Evolutionary conservation across 1,139 yeast genomes (phyloP).

Genomic region (Nakaseomyces nivariensis): DNA sequence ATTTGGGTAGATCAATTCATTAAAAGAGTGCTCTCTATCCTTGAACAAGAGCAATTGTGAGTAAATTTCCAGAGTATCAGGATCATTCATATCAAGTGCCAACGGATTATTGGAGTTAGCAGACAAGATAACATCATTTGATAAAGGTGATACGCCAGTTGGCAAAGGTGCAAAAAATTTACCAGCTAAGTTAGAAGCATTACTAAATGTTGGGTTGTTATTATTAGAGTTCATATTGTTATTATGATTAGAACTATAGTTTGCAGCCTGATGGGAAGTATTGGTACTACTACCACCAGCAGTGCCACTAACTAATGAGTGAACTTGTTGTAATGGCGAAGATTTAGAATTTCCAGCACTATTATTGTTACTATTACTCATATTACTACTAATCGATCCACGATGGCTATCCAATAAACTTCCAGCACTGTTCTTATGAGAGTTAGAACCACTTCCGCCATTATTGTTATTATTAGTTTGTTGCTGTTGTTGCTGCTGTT

Average conservation of each 20-base stretch:
- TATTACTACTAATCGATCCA: neutral
- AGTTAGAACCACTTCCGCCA: neutral
- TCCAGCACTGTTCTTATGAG: neutral
- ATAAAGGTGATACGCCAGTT: constrained; percentile 5
- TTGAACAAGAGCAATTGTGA: constrained; percentile 73
- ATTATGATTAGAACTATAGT: neutral
- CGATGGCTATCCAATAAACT: neutral
- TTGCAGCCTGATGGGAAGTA: neutral
- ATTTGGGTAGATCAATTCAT: constrained; percentile 61
- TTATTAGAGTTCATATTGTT: neutral
- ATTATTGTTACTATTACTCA: neutral
- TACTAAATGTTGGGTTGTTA: neutral
- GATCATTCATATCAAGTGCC: constrained; percentile 79
- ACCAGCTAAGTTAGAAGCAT: neutral
- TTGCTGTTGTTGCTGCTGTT: constrained; percentile 3
- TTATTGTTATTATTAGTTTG: neutral
- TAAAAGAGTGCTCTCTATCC: constrained; percentile 48
- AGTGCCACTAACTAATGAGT: neutral
- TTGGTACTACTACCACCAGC: neutral
- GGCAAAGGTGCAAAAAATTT: constrained; percentile 2
- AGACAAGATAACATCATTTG: constrained; percentile 46
- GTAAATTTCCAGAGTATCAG: constrained; percentile 78
- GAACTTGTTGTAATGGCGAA: neutral
- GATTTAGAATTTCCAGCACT: constrained; percentile 1
- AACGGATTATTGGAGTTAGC: constrained; percentile 34